Evolutionary conservation across 805 yeast genomes (phyloP).

Genomic region (Wickerhamomyces tratensis): DNA sequence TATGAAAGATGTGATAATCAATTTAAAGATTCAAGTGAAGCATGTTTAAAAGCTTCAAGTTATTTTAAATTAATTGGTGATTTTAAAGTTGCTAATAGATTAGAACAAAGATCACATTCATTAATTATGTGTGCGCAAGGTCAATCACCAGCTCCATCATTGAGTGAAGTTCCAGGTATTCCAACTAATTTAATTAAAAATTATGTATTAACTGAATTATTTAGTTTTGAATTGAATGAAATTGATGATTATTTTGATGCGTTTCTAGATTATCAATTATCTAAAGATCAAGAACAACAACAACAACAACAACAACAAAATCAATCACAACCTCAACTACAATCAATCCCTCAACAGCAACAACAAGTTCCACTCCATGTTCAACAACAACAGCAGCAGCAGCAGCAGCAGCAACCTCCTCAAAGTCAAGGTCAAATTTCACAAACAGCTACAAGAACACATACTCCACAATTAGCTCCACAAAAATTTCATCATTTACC

Average conservation of each 20-base stretch:
- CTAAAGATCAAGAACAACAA: conserved; percentile 2
- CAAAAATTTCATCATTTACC: background rate
- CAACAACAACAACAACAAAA: conserved; percentile 6
- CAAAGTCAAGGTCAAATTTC: too few species aligned
- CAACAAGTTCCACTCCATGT: background rate
- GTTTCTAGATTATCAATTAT: conserved; percentile 3
- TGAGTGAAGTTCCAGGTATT: conserved; percentile 38
- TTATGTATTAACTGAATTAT: too few species aligned
- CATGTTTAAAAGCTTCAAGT: conserved; percentile 40
- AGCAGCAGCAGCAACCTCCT: conserved; percentile 3
- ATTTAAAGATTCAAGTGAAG: conserved; percentile 49
- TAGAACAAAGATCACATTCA: conserved; percentile 34
- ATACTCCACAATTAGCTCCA: too few species aligned
- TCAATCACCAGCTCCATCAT: conserved; percentile 33
- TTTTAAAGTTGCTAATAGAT: conserved; percentile 26
- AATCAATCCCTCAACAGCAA: conserved; percentile 2
- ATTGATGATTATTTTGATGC: conserved; percentile 18
- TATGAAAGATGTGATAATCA: conserved; percentile 58
- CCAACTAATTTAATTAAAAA: conserved; percentile 19
- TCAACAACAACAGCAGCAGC: conserved; percentile 4
- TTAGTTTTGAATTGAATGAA: conserved; percentile 12
- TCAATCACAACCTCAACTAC: conserved; percentile 4
- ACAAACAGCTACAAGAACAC: too few species aligned
- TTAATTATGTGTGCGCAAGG: conserved; percentile 33
- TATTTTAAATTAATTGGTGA: conserved; percentile 41